Evolutionary conservation across 2,329 filamentous ascomycete species (phyloP), one percentile per base, ranked within the genome.

Genomic region (Talaromyces sp.): DNA sequence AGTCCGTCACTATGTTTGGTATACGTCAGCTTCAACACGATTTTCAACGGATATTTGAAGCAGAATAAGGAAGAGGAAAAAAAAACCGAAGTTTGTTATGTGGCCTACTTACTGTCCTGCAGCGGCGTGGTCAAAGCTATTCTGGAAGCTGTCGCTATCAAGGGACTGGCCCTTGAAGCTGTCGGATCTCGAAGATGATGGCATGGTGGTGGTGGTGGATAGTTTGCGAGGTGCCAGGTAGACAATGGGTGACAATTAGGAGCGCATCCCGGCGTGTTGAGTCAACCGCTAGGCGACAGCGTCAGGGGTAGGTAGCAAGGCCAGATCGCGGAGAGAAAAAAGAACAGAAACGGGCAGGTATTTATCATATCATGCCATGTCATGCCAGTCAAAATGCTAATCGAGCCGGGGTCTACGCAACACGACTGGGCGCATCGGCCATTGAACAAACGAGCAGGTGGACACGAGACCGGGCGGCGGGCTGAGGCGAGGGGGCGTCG

Each of bases 1-100:
- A 96, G 94, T 66, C 95, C 95, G 68, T 96, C 93, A 78, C 93
- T 97, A 72, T 16, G 28, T 40, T 50, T 30, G 36, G 27, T n/a
- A 53, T 53, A 30, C 14, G 18, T 47, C 50, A 53, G 50, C 4
- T 16, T 31, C 28, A 53, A 31, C 12, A 12, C 50, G n/a, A 31
- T 9, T 23, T n/a, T 16, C 31, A 10, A 30, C 12, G 5, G 6
- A 53, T n/a, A 4, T 12, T 53, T 30, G 14, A 53, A 12, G 44
- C 44, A 18, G 7, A 40, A 40, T n/a, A n/a, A 40, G 6, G 14
- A 40, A 23, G 36, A 40, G 36, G 5, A 5, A 14, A 8, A 14
- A n/a, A 40, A 40, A 40, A 36, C 4, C 3, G 36, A 40, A n/a
- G 14, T 40, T n/a, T 14, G 16, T 40, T 7, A 40, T 7, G 16